phyloP scores from a whole-genome alignment of 768 basidiomycete species.

The Saitozyma podzolica region DNA sequence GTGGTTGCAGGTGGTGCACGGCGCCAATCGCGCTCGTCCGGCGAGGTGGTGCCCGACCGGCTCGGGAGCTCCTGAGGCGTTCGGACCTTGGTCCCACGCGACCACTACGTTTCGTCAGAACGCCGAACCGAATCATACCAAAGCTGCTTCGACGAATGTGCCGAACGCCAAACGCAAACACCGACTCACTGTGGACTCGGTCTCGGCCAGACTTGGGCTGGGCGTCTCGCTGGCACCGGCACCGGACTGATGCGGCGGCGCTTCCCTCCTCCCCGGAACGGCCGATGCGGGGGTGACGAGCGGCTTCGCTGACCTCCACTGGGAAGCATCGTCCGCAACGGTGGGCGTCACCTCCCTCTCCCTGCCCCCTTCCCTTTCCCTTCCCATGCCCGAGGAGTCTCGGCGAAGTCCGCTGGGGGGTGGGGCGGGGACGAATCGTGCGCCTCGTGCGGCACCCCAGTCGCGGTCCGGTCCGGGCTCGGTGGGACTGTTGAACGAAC shows the following conservation, averaged over 20 bases:
- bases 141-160: background rate
- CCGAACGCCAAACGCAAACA: background rate
- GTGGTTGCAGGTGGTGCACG: slow-evolving; percentile 29
- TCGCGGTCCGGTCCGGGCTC: slow-evolving; percentile 47
- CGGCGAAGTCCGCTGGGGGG: slow-evolving; percentile 3
- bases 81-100: slow-evolving; percentile 47
- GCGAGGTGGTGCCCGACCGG: slow-evolving; percentile 23
- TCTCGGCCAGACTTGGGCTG: slow-evolving; percentile 61
- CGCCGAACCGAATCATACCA: background rate
- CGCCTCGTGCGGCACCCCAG: slow-evolving; percentile 53
- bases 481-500: slow-evolving; percentile 18
- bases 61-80: slow-evolving; percentile 31
- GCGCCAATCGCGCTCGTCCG: slow-evolving; percentile 49
- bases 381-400: slow-evolving; percentile 26
- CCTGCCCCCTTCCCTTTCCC: slow-evolving; percentile 21
- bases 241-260: slow-evolving; percentile 4
- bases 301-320: slow-evolving; percentile 47
- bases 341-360: slow-evolving; percentile 9
- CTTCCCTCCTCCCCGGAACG: too few relatives aligned
- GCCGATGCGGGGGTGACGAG: slow-evolving; percentile 12
- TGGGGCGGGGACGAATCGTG: slow-evolving; percentile 50
- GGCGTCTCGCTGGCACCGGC: slow-evolving; percentile 20
- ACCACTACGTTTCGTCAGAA: slow-evolving; percentile 44
- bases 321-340: slow-evolving; percentile 41
- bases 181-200: slow-evolving; percentile 62